These are phyloP conservation scores for Aurantiochytrium sp. DNA, from an alignment of 108 stramenopile genomes.

Conservation along the genomic window DNA sequence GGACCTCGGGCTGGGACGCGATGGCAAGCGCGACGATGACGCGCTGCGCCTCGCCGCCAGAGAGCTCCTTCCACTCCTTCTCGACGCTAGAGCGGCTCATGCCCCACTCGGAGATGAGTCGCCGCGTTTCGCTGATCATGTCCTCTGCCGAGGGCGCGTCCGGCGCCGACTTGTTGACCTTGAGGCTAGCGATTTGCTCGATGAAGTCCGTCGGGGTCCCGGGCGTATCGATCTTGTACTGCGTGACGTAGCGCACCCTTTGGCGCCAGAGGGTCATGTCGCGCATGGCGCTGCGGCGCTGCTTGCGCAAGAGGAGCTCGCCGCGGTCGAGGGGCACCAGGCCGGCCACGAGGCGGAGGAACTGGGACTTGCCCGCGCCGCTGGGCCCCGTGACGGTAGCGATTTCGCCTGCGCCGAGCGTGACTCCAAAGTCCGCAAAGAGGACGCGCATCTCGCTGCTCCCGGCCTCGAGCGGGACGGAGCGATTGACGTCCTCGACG, in stretches of 20 bases:
- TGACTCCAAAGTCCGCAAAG: background rate
- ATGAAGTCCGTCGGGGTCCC: slow-evolving; percentile 59
- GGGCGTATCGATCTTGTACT: slow-evolving; percentile 51
- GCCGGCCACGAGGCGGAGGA: slow-evolving; percentile 65
- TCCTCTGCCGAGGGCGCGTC: slow-evolving; percentile 47
- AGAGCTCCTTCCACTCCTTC: slow-evolving; percentile 51
- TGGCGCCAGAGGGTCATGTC: slow-evolving; percentile 50
- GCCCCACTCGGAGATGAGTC: background rate
- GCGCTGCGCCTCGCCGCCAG: slow-evolving; percentile 79
- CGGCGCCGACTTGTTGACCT: background rate
- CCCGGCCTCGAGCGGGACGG: background rate
- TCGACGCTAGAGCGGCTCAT: slow-evolving; percentile 60
- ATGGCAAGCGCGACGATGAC: slow-evolving; percentile 69
- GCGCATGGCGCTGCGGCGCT: slow-evolving; percentile 28
- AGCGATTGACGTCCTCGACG: background rate
- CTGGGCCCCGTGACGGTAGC: slow-evolving; percentile 44
- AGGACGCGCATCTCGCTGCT: background rate
- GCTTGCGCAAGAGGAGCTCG: background rate
- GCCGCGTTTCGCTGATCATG: background rate
- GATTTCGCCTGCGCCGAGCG: slow-evolving; percentile 13
- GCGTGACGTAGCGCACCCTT: slow-evolving; percentile 68
- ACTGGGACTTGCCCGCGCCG: slow-evolving; percentile 69
- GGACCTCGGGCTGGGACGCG: slow-evolving; percentile 52
- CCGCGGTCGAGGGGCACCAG: slow-evolving; percentile 51
- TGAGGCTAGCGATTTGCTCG: slow-evolving; percentile 34